Base-by-base conservation (phyloP, 176 grass and related monocot genomes). In the Metroxylon sagu region DNA sequence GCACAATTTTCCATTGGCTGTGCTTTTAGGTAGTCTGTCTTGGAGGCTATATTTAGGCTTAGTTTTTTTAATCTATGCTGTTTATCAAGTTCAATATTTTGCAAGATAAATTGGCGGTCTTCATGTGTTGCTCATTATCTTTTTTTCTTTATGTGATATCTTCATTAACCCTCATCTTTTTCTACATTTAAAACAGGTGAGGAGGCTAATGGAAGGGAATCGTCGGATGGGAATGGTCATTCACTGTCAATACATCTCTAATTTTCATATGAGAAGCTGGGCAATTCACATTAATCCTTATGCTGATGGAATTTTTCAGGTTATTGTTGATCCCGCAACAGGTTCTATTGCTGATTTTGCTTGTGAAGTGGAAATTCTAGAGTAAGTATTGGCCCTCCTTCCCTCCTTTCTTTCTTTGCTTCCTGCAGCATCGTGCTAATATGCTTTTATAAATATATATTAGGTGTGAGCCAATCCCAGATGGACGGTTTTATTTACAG, bases 161-260 rank as follows among this genome's bases (percentile, higher is more conserved):
- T 66, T 26, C 70, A 48, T 29, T 62, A 53, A 43, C 12, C 8
- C 35, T 52, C 29, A 66, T 50, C 21, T 16, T 48, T 66, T 72
- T 65, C 48, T 25, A 16, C 14, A 29, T 64, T 82, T 70, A 19
- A 35, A 66, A 66, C 56, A 98, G 87, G 81, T 98, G 69, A 77
- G 93, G 79, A 98, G 93, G 59, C 73, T 92, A 71, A 98, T 98
- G 93, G 93, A 98, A 85, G 93, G 93, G 72, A 92, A 92, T 77
- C 93, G 73, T 80, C 80, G 84, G 50, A 98, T 92, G 93, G 87
- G 93, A 88, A 98, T 98, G 93, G 93, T 90, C 64, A 19, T 71
- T 18, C 30, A 8, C 10, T 29, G 29, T 26, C 28, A 60, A 29
- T 60, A 16, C 4, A 17, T 30, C 6, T 60, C 58, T 60, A 60